Evolutionary conservation across 352 stramenopile species (phyloP), one percentile per base, ranked within the genome.

Genomic region (Hyphochytrium catenoides): DNA sequence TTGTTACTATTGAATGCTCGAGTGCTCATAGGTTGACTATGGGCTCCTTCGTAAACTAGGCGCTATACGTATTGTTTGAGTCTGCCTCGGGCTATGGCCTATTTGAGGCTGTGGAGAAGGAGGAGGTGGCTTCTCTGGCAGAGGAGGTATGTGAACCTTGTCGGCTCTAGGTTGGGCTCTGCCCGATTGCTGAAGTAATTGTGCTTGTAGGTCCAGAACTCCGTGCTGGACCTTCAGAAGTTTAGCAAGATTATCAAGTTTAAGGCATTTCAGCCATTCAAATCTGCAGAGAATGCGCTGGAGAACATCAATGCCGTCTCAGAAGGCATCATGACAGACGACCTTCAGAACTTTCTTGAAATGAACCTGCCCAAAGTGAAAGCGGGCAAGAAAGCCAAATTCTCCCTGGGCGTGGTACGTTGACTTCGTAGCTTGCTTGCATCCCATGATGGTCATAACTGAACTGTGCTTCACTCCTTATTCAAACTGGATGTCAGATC

Each of bases 251-350:
- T 92, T 26, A 71, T 98, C 30, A 98, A 98, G 66, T 77, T 99
- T 26, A 98, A 97, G 65, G 83, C 84, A 12, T 99, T 99, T 55
- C 69, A 95, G 52, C 90, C 93, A 8, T 99, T 99, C 62, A 93
- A 86, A 45, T 94, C 79, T 21, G 91, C 91, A 0, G 86, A 98
- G 57, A 93, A 96, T 44, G 91, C 91, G 8, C 66, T 99, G 3
- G 84, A 96, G 54, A 98, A 97, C 71, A 95, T 97, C 43, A 99
- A 98, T 59, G 91, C 91, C 42, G 63, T 99, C 25, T 93, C 77
- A 40, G 84, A 95, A 56, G 74, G 89, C 23, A 52, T 94, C 20
- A 36, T 94, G 26, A 67, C 71, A 36, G 71, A 93, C 21, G 75
- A 90, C 50, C 72, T 95, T 28, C 85, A 94, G 51, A 87, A 92